phyloP scores from a whole-genome alignment of 352 stramenopile genomes.

The Globisporangium carolinianum region DNA sequence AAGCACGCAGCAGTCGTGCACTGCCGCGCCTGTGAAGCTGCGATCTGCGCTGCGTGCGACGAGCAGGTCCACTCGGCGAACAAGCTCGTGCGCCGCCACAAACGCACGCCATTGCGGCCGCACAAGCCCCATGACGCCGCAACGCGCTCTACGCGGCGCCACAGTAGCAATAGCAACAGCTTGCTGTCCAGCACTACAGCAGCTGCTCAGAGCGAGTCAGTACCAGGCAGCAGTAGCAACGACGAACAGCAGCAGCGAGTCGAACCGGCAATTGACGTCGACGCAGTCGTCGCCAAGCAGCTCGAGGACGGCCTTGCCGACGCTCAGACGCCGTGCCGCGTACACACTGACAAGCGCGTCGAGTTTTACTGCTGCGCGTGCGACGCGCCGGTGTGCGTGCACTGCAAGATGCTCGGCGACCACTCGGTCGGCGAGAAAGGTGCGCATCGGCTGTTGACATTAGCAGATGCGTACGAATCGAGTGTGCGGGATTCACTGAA shows the following conservation, averaged over 20 bases:
- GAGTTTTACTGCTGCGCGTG: constrained; percentile 78
- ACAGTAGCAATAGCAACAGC: constrained; percentile 14
- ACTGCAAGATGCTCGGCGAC: constrained; percentile 80
- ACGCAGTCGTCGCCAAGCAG: constrained; percentile 33
- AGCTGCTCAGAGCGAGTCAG: too few relatives aligned
- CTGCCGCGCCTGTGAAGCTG: constrained; percentile 59
- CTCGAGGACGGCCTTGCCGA: constrained; percentile 33
- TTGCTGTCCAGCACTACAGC: too few relatives aligned
- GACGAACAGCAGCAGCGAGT: neutral
- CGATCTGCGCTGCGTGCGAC: constrained; percentile 63
- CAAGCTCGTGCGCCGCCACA: constrained; percentile 71
- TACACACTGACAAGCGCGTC: constrained; percentile 48
- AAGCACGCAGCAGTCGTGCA: constrained; percentile 34
- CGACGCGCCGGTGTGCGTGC: constrained; percentile 53
- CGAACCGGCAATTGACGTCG: constrained; percentile 11
- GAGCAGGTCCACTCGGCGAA: constrained; percentile 72
- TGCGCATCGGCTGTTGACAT: constrained; percentile 48
- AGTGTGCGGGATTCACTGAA: constrained; percentile 59
- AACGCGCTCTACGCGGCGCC: constrained; percentile 18
- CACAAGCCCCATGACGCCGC: neutral
- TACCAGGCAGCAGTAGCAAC: neutral
- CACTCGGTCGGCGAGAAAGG: constrained; percentile 78
- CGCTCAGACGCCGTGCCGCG: constrained; percentile 24
- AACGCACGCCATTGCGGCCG: constrained; percentile 26
- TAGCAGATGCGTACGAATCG: constrained; percentile 60